Evolutionary conservation across 139 green algal genomes (phyloP).

Genomic region (Deuterostichococcus epilithicus): DNA sequence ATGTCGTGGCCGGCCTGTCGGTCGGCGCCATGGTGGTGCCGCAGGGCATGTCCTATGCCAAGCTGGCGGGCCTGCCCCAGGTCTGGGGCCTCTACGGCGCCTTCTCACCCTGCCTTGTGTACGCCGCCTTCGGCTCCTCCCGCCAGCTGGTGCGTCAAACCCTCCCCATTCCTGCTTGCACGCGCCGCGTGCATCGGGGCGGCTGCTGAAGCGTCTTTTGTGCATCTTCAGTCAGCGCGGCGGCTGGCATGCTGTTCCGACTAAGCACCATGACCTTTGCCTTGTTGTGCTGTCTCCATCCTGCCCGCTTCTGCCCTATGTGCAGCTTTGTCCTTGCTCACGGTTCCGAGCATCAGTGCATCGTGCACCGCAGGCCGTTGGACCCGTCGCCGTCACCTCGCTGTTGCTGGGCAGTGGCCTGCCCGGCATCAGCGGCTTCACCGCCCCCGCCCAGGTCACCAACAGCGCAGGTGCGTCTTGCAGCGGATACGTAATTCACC

Average conservation of each 20-base stretch:
- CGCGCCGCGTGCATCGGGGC: too few species aligned
- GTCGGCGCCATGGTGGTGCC: constrained; percentile 78
- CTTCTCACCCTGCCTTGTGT: constrained; percentile 76
- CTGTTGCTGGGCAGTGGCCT: constrained; percentile 46
- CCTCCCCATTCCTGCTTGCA: background rate
- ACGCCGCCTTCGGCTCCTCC: constrained; percentile 69
- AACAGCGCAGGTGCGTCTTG: background rate
- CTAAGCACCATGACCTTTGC: too few species aligned
- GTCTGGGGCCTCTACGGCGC: constrained; percentile 86
- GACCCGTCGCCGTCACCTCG: constrained; percentile 63
- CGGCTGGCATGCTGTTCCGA: too few species aligned
- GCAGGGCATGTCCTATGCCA: constrained; percentile 71
- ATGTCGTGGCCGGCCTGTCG: constrained; percentile 65
- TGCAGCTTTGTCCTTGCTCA: background rate
- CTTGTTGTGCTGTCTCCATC: too few species aligned
- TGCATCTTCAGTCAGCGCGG: too few species aligned
- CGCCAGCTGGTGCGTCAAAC: constrained; percentile 45
- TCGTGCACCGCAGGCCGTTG: constrained; percentile 39
- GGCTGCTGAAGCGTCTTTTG: background rate
- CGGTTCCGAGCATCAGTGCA: background rate
- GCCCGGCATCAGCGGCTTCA: constrained; percentile 17
- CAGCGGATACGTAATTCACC: too few species aligned
- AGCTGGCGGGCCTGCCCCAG: constrained; percentile 59
- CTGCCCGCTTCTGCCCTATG: background rate
- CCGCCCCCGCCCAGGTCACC: constrained; percentile 7